Percentiles rank a stretch among this genome's conserved stretches.
Conservation (phyloP, 1,284 basidiomycete species). For the Paramarasmius palmivorus region DNA sequence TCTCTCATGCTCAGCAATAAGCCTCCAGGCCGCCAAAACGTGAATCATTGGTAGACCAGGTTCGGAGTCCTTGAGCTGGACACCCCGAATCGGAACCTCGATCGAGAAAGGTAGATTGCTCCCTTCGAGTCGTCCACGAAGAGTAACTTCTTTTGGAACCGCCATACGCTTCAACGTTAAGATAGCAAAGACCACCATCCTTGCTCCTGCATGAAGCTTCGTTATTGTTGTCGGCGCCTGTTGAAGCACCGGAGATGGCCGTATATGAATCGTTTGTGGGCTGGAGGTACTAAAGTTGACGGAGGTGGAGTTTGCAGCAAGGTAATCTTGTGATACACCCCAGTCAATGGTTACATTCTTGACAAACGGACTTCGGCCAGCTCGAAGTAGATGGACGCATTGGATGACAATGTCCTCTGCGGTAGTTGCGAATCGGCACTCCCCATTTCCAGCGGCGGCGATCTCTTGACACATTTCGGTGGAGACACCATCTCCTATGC, state of each 20-base stretch:
- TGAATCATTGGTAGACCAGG: conserved; percentile 44
- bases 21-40: conserved; percentile 49
- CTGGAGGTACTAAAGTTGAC: conserved; percentile 26
- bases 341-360: conserved; percentile 50
- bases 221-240: conserved; percentile 43
- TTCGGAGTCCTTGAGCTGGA: conserved; percentile 33
- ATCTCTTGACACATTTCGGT: conserved; percentile 50
- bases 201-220: conserved; percentile 43
- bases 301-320: conserved; percentile 15
- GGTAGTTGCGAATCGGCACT: conserved; percentile 42
- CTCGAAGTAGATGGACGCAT: conserved; percentile 48
- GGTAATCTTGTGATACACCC: conserved; percentile 32
- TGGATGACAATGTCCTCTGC: conserved; percentile 47
- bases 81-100: conserved; percentile 36
- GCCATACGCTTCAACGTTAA: conserved; percentile 28
- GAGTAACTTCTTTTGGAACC: conserved; percentile 38
- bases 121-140: conserved; percentile 38
- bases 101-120: conserved; percentile 30
- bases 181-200: conserved; percentile 48
- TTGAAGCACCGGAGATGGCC: conserved; percentile 36
- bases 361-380: conserved; percentile 46
- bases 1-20: conserved; percentile 48
- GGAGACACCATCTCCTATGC: conserved; percentile 53
- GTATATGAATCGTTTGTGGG: conserved; percentile 20
- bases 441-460: conserved; percentile 50